These are phyloP conservation scores for Pichia sp. DNA, from an alignment of 1,139 yeast genomes.

Conservation along the genomic window DNA sequence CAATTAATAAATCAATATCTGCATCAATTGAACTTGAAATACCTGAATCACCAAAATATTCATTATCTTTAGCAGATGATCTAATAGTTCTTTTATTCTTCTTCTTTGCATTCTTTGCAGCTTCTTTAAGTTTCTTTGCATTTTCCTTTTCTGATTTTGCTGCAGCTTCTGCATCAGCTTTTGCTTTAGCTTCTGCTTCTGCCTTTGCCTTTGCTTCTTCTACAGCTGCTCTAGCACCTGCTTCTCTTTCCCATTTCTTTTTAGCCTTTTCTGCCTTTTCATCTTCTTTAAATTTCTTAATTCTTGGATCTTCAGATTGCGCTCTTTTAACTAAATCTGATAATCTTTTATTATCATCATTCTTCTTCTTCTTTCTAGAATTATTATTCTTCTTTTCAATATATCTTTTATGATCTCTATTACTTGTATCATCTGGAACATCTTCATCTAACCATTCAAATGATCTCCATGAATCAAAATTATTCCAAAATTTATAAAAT, in stretches of 20 bases:
- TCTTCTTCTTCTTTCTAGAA: slow-evolving; percentile 95
- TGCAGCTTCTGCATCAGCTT: slow-evolving; percentile 65
- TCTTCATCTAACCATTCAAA: slow-evolving; percentile 98
- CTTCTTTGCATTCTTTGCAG: slow-evolving; percentile 95
- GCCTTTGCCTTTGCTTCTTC: slow-evolving; percentile 75
- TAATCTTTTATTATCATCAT: slow-evolving; percentile 91
- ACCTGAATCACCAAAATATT: slow-evolving; percentile 74
- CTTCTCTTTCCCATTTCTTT: slow-evolving; percentile 96
- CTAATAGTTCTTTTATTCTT: slow-evolving; percentile 94
- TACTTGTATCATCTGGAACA: slow-evolving; percentile 98
- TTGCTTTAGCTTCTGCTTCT: slow-evolving; percentile 82
- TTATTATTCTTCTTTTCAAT: slow-evolving; percentile 96
- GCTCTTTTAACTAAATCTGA: slow-evolving; percentile 87
- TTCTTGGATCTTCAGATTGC: slow-evolving; percentile 87
- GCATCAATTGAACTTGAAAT: slow-evolving; percentile 64
- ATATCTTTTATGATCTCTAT: slow-evolving; percentile 99
- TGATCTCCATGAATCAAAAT: slow-evolving; percentile 97
- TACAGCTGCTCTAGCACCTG: slow-evolving; percentile 95
- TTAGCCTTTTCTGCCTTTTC: slow-evolving; percentile 94
- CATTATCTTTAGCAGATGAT: slow-evolving; percentile 74
- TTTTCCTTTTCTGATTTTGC: slow-evolving; percentile 56
- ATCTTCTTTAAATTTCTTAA: slow-evolving; percentile 84
- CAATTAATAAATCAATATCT: slow-evolving; percentile 75
- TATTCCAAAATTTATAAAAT: slow-evolving; percentile 89
- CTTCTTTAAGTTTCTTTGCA: slow-evolving; percentile 91